A percentile compares a stretch with the other conserved stretches of the same genome.
phyloP scores from a whole-genome alignment of 192 early-diverging fungal species.

The Rhizoclosmatium sp. region DNA sequence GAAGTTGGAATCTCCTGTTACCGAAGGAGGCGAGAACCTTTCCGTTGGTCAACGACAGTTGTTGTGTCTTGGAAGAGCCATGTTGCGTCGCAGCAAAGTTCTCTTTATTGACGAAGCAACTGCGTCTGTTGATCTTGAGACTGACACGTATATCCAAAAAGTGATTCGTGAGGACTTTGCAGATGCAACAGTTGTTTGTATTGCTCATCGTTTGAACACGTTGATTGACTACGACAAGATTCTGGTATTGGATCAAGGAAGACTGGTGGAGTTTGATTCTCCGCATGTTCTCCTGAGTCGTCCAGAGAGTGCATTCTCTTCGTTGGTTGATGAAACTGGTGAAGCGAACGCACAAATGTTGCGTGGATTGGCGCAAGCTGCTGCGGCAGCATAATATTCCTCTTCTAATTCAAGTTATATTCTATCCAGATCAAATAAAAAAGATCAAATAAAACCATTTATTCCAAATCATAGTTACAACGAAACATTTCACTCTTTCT shows the following conservation, averaged over 20 bases:
- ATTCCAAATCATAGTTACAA: neutral
- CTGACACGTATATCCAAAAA: conserved; percentile 83
- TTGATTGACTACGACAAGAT: conserved; percentile 58
- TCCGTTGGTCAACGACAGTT: conserved; percentile 76
- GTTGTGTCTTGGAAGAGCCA: conserved; percentile 53
- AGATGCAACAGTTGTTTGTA: conserved; percentile 59
- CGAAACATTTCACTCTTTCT: neutral
- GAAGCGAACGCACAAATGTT: conserved; percentile 62
- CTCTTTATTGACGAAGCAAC: conserved; percentile 69
- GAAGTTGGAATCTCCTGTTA: conserved; percentile 73
- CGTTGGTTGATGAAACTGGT: conserved; percentile 76
- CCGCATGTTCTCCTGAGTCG: conserved; percentile 57
- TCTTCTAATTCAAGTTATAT: too few relatives aligned
- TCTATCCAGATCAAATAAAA: too few relatives aligned
- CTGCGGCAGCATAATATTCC: conserved; percentile 14
- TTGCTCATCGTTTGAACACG: conserved; percentile 48
- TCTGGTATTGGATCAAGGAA: conserved; percentile 51
- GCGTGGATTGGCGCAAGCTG: conserved; percentile 54
- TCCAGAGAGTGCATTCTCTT: conserved; percentile 55
- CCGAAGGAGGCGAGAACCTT: conserved; percentile 77
- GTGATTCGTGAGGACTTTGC: conserved; percentile 81
- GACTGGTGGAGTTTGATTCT: conserved; percentile 59
- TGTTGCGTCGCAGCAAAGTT: conserved; percentile 39
- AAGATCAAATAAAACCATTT: neutral
- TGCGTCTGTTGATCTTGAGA: conserved; percentile 84